Conservation (phyloP, 2,329 filamentous ascomycete species). For the Aspergillus spinulosporus region DNA sequence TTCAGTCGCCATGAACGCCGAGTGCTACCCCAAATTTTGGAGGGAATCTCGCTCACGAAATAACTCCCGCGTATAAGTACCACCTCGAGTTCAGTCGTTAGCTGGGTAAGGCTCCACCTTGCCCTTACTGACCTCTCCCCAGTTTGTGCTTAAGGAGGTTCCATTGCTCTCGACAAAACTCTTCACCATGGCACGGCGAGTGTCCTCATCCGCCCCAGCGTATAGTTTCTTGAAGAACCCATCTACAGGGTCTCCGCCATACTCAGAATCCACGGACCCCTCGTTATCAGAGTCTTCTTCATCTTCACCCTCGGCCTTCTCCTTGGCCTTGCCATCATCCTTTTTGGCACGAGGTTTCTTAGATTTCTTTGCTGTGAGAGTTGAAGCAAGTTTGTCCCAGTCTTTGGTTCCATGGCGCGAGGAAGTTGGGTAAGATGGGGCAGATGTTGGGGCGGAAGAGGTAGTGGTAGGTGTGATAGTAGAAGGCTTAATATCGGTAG, state of each 20-base stretch:
- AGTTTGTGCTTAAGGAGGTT: constrained; percentile 88
- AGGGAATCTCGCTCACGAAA: background rate
- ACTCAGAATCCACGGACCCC: constrained; percentile 42
- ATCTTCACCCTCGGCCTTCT: constrained; percentile 28
- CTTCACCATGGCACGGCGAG: constrained; percentile 94
- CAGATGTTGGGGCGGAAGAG: constrained; percentile 30
- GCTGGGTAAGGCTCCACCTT: constrained; percentile 58
- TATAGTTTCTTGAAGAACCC: constrained; percentile 90
- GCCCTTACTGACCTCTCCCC: constrained; percentile 73
- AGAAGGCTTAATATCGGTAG: constrained; percentile 25
- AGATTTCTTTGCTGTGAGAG: constrained; percentile 40
- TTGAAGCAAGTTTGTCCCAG: constrained; percentile 76
- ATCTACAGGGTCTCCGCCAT: constrained; percentile 66
- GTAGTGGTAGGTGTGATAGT: constrained; percentile 17
- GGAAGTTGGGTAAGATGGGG: constrained; percentile 78
- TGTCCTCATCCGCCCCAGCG: constrained; percentile 72
- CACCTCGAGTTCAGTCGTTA: constrained; percentile 20
- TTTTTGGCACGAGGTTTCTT: constrained; percentile 21
- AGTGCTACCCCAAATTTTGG: background rate
- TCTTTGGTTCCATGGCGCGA: constrained; percentile 81
- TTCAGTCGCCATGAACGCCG: too few species aligned
- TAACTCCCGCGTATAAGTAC: background rate
- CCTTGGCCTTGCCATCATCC: constrained; percentile 27
- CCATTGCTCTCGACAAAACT: constrained; percentile 93
- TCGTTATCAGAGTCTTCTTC: constrained; percentile 58